phyloP scores from a whole-genome alignment of 768 basidiomycete species.

The Astraeus odoratus region DNA sequence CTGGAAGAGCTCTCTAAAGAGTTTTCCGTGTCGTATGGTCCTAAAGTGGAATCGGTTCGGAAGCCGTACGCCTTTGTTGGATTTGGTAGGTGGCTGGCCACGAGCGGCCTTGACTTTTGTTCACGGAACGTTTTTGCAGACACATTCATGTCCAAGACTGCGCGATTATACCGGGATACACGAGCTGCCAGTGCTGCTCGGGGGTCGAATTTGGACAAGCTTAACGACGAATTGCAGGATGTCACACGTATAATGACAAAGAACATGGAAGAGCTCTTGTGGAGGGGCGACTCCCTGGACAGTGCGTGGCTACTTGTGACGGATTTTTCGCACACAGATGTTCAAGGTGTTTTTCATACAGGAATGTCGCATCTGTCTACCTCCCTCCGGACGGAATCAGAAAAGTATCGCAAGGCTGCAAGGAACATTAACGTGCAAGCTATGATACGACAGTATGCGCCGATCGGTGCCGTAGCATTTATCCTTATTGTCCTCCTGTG shows the following conservation, averaged over 20 bases:
- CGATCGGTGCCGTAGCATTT: conserved; percentile 74
- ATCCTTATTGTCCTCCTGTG: conserved; percentile 72
- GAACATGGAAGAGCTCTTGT: conserved; percentile 98
- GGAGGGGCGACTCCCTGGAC: conserved; percentile 97
- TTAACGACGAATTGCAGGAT: conserved; percentile 96
- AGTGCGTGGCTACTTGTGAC: conserved; percentile 46
- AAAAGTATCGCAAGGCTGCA: conserved; percentile 95
- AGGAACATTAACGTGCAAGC: conserved; percentile 91
- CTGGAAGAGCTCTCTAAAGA: conserved; percentile 96
- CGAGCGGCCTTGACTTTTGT: conserved; percentile 1
- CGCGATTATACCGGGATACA: conserved; percentile 90
- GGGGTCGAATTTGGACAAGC: conserved; percentile 65
- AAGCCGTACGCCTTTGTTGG: conserved; percentile 99
- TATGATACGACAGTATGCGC: conserved; percentile 93
- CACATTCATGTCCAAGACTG: conserved; percentile 98
- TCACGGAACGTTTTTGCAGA: conserved; percentile 41
- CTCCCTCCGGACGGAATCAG: conserved; percentile 90
- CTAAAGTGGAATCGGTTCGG: conserved; percentile 85
- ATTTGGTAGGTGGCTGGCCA: conserved; percentile 61
- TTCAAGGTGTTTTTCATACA: conserved; percentile 23
- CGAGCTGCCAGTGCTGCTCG: conserved; percentile 70
- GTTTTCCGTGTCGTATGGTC: conserved; percentile 86
- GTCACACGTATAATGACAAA: conserved; percentile 99
- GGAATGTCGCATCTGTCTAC: conserved; percentile 97
- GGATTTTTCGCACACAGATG: neutral